Evolutionary conservation across 208 protist species (phyloP).

Genomic region (Leishmania tarentolae): DNA sequence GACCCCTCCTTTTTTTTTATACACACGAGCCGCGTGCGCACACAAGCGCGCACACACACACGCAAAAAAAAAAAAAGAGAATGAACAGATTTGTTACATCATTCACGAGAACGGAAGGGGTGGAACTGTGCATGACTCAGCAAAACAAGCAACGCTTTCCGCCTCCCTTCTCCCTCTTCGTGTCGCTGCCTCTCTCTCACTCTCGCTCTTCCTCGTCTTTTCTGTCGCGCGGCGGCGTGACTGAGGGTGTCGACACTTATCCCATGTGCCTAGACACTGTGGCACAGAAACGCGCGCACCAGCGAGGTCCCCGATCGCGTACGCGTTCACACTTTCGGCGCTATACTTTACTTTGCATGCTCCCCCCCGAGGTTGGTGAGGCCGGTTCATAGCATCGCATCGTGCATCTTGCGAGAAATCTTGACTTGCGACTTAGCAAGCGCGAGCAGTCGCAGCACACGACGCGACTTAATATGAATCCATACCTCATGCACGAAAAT

Average conservation of each 20-base stretch:
- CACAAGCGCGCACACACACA: background rate
- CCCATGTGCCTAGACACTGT: too few relatives aligned
- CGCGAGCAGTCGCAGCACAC: constrained; percentile 4
- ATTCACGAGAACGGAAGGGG: too few relatives aligned
- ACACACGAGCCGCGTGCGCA: too few relatives aligned
- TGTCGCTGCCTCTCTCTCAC: too few relatives aligned
- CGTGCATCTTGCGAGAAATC: background rate
- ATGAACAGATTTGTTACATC: too few relatives aligned
- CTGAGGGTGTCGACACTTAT: too few relatives aligned
- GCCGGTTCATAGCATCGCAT: background rate
- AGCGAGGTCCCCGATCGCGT: background rate
- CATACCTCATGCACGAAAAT: constrained; percentile 12
- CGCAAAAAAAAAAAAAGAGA: background rate
- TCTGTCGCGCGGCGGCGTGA: too few relatives aligned
- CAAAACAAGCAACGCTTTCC: too few relatives aligned
- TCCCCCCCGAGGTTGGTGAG: background rate
- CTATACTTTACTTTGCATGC: background rate
- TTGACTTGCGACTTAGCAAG: background rate
- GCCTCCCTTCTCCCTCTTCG: too few relatives aligned
- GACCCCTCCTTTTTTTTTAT: too few relatives aligned
- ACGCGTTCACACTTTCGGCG: background rate
- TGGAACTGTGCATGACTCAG: background rate
- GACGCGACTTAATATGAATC: constrained; percentile 6
- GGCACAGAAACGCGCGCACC: background rate
- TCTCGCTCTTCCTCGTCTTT: too few relatives aligned